Conservation (phyloP, 495 filamentous ascomycete genomes). For the Podospora didyma region DNA sequence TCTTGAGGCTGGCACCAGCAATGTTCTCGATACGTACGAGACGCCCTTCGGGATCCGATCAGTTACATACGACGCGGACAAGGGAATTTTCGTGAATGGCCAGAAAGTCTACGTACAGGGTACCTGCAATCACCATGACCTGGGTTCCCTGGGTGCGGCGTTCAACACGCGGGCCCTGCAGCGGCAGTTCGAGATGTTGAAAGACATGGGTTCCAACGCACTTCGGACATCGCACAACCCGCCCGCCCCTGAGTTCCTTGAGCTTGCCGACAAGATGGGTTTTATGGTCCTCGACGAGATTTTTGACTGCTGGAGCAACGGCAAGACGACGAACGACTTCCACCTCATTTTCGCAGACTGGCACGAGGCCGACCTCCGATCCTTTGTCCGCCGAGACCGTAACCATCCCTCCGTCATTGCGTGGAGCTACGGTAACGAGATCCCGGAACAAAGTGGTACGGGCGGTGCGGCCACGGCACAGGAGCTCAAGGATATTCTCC, state of each 20-base stretch:
- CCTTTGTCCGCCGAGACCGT: slow-evolving; percentile 44
- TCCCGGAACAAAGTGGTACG: slow-evolving; percentile 33
- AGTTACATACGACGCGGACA: slow-evolving; percentile 31
- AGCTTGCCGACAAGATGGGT: slow-evolving; percentile 54
- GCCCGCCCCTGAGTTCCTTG: slow-evolving; percentile 50
- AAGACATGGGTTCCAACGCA: slow-evolving; percentile 46
- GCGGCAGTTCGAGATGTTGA: slow-evolving; percentile 41
- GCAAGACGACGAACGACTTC: slow-evolving; percentile 44
- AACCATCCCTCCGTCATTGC: slow-evolving; percentile 50
- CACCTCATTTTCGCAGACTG: slow-evolving; percentile 45
- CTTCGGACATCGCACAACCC: slow-evolving; percentile 50
- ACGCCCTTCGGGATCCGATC: slow-evolving; percentile 47
- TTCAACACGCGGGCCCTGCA: slow-evolving; percentile 42
- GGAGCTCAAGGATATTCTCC: slow-evolving; percentile 31
- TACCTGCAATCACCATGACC: slow-evolving; percentile 45
- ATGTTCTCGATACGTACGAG: slow-evolving; percentile 40
- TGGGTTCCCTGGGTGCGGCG: slow-evolving; percentile 41
- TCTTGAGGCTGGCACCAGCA: slow-evolving; percentile 1
- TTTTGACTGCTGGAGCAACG: slow-evolving; percentile 41
- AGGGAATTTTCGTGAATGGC: slow-evolving; percentile 40
- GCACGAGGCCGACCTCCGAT: slow-evolving; percentile 44
- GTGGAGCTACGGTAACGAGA: slow-evolving; percentile 48
- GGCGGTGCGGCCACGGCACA: slow-evolving; percentile 25
- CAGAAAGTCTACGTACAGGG: slow-evolving; percentile 37
- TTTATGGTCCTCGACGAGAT: slow-evolving; percentile 54